Base-by-base conservation (phyloP, 2,329 filamentous ascomycete species). In the Exophiala calicioides region DNA sequence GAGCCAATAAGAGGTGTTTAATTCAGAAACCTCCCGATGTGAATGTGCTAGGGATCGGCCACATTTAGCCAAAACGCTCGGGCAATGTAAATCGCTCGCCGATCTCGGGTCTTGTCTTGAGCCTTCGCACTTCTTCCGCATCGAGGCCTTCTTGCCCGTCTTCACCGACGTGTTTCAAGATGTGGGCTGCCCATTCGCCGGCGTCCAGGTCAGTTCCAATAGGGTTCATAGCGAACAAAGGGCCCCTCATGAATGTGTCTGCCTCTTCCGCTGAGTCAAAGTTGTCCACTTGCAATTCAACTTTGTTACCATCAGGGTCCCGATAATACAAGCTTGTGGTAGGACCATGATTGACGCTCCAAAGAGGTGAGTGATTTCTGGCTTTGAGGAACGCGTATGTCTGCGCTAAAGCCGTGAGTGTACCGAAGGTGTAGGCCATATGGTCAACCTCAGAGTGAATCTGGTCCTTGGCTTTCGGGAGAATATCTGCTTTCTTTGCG, bases 201-300 rank as follows among this genome's bases (percentile, higher is more conserved):
- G 47, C 35, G 29, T 53, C 41, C 20, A 50, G 50, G 26, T 53
- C 50, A 7, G 46, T 46, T 3, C 50, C 50, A 12, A 53, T 42
- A 7, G 50, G 50, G 30, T 53, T 53, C 15, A 21, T 8, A 15
- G 19, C 26, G 20, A 38, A 52, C 30, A 27, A 24, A 3, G 19
- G 9, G 15, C 37, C 26, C 4, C 23, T 30, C 36, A 50, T 50
- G 40, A 53, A 46, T 12, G n/a, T 19, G 24, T 49, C 41, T 7
- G 44, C 44, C 20, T 47, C 50, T 1, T 50, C 41, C 23, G 21
- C 10, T 9, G 21, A 24, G 18, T 50, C 47, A 40, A 73, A 72
- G 37, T 69, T 71, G 45, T 74, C 70, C 2, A 74, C 68, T 54
- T 76, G 72, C 3, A 65, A 68, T 61, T 77, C 75, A 21, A 77